Base-by-base conservation (phyloP, 257 asterid species). In the Henckelia pumila region DNA sequence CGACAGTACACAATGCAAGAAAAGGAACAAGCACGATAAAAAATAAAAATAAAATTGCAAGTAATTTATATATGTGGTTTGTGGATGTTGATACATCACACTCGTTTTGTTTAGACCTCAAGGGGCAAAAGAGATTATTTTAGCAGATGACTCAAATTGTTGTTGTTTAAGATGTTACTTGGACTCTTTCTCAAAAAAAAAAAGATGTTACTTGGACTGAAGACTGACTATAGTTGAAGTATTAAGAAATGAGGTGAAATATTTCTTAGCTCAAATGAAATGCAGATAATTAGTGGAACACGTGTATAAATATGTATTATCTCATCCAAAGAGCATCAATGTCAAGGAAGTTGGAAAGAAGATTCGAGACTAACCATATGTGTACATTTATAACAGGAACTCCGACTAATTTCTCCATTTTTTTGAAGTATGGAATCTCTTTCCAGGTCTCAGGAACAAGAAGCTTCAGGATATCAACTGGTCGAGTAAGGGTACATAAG, bases 381-480 rank as follows among this genome's bases (percentile, higher is more conserved):
- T 89, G 97, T 19, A 92, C 93, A 77, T 89, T 92, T 73, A 92
- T 92, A 67, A 92, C 97, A 8, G 98, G 98, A 76, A 92, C 98
- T 61, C 98, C 98, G 8, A 92, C 96, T 79, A 89, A 66, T 77
- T 86, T 86, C 73, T 88, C 97, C 88, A 86, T 71, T 74, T 88
- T 89, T 22, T 74, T 80, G 84, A 92, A 92, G 79, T 92, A 92
- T 4, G 81, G 82, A 3, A 84, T 83, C 80, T 86, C 91, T 79
- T 83, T 88, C 97, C 98, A 92, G 26, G 86, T 88, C 35, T 88
- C 85, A n/a, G 98, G 98, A 64, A 89, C 76, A 79, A 92, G 89
- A 62, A 89, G 91, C 89, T 92, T 92, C 75, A 92, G 72, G 73
- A 88, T 83, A 78, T 89, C 97, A 80, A 92, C 97, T 92, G 80